Conservation (phyloP, 2,329 filamentous ascomycete species). For the Colletotrichum sidae region DNA sequence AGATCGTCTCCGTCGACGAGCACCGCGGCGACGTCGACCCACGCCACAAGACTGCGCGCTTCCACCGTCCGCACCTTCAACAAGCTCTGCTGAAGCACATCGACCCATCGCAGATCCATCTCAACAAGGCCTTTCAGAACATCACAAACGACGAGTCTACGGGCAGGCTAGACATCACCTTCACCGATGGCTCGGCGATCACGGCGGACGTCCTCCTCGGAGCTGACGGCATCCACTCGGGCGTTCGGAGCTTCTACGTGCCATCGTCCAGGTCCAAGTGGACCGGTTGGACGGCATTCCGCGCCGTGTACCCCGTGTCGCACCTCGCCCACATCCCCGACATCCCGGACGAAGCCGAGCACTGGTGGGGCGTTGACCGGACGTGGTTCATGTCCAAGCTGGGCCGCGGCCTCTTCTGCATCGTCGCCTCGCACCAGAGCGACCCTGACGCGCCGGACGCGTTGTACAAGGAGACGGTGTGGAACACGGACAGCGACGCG, state of each 20-base stretch:
- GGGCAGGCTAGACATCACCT: slow-evolving; percentile 51
- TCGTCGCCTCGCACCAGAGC: slow-evolving; percentile 54
- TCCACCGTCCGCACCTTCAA: slow-evolving; percentile 62
- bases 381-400: slow-evolving; percentile 57
- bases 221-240: slow-evolving; percentile 65
- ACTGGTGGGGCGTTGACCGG: slow-evolving; percentile 56
- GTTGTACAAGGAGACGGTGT: slow-evolving; percentile 45
- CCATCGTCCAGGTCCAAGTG: slow-evolving; percentile 52
- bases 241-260: slow-evolving; percentile 56
- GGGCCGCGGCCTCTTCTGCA: slow-evolving; percentile 54
- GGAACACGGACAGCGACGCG: slow-evolving; percentile 53
- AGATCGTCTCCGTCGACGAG: slow-evolving; percentile 56
- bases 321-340: slow-evolving; percentile 53
- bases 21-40: slow-evolving; percentile 51
- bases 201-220: slow-evolving; percentile 62
- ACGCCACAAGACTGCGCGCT: slow-evolving; percentile 56
- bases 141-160: slow-evolving; percentile 46
- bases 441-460: slow-evolving; percentile 48
- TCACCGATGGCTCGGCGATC: slow-evolving; percentile 58
- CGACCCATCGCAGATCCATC: slow-evolving; percentile 53
- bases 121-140: slow-evolving; percentile 54
- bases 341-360: slow-evolving; percentile 55
- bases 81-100: slow-evolving; percentile 59
- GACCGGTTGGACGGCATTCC: slow-evolving; percentile 57
- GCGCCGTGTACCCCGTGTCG: slow-evolving; percentile 56